A percentile compares a stretch with the other conserved stretches of the same genome.
Conservation (phyloP, 2,329 filamentous ascomycete species). For the Dothideomycetes sp. region DNA sequence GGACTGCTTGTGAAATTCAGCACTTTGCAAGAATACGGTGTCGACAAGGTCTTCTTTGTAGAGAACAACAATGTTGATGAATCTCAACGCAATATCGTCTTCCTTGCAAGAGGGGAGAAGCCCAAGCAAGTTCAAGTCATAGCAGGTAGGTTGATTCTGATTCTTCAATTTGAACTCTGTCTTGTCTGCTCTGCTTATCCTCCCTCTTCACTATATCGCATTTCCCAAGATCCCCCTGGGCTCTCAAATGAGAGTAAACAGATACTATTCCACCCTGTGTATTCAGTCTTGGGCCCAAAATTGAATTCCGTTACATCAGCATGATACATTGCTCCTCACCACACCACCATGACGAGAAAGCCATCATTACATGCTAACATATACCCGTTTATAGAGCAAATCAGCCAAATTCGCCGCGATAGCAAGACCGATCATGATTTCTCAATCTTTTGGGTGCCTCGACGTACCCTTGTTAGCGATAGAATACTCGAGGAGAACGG, state of each 20-base stretch:
- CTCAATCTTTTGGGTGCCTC: conserved; percentile 90
- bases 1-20: conserved; percentile 92
- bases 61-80: conserved; percentile 94
- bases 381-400: conserved; percentile 57
- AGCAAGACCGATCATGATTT: conserved; percentile 91
- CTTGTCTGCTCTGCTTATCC: conserved; percentile 3
- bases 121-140: conserved; percentile 74
- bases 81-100: conserved; percentile 89
- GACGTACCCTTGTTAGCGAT: conserved; percentile 84
- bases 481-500: conserved; percentile 86
- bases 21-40: conserved; percentile 90
- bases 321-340: conserved; percentile 18
- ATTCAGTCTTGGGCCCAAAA: conserved; percentile 33
- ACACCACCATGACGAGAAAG: conserved; percentile 12
- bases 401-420: conserved; percentile 79
- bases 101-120: conserved; percentile 84
- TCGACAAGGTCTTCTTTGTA: conserved; percentile 93
- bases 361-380: conserved; percentile 42
- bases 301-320: conserved; percentile 18
- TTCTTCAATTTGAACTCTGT: conserved; percentile 9
- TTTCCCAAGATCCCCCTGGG: conserved; percentile 26
- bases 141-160: conserved; percentile 56
- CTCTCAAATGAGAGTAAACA: conserved; percentile 54
- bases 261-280: conserved; percentile 45
- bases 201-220: conserved; percentile 11